A percentile compares a stretch with the other conserved stretches of the same genome.
phyloP scores from a whole-genome alignment of 1,284 basidiomycete genomes.

The Ganoderma meredithae region DNA sequence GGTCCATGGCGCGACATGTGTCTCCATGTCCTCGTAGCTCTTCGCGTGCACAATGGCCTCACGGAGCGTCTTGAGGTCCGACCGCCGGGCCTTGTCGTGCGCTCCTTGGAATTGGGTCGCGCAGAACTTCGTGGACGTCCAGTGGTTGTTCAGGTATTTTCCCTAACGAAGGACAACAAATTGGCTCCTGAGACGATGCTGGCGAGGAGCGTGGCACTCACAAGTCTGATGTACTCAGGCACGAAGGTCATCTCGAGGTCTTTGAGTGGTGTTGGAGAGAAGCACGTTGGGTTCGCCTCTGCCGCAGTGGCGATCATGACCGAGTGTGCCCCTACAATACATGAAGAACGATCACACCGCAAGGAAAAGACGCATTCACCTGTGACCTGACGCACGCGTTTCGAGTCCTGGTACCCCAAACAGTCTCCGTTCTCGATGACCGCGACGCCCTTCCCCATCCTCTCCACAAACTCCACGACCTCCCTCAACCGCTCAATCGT shows the following conservation, averaged over 20 bases:
- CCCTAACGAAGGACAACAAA: too few relatives aligned
- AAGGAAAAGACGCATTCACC: constrained; percentile 51
- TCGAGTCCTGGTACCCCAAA: constrained; percentile 79
- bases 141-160: constrained; percentile 80
- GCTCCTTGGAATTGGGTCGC: constrained; percentile 79
- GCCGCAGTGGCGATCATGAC: constrained; percentile 97
- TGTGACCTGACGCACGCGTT: constrained; percentile 76
- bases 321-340: constrained; percentile 76
- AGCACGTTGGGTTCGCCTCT: constrained; percentile 92
- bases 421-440: constrained; percentile 97
- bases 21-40: constrained; percentile 65
- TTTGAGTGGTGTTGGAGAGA: constrained; percentile 71
- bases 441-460: constrained; percentile 76
- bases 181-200: too few relatives aligned
- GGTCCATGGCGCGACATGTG: constrained; percentile 60
- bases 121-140: constrained; percentile 93
- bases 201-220: too few relatives aligned
- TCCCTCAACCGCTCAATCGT: constrained; percentile 82
- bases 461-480: constrained; percentile 83
- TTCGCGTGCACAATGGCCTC: constrained; percentile 70
- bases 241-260: constrained; percentile 78
- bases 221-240: constrained; percentile 81
- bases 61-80: constrained; percentile 64
- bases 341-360: too few relatives aligned
- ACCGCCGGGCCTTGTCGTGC: constrained; percentile 61